Evolutionary conservation across 805 yeast species (phyloP).

Genomic region (Yarrowia keelungensis): DNA sequence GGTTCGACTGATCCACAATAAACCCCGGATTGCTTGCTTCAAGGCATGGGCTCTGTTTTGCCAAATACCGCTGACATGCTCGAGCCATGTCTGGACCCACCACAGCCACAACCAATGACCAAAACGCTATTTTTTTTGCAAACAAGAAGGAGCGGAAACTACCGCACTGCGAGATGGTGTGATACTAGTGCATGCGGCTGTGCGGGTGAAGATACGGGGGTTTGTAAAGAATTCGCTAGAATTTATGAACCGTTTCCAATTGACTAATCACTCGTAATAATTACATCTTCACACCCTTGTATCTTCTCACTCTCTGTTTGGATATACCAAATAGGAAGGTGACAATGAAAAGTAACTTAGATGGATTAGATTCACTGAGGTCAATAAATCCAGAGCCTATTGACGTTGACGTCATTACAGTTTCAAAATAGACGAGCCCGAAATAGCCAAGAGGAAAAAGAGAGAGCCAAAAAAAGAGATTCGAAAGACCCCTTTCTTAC

Average conservation of each 20-base stretch:
- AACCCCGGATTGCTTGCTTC: no score
- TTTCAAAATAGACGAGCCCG: constrained; percentile 2
- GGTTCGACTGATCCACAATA: no score
- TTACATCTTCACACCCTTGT: not conserved
- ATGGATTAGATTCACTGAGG: constrained; percentile 11
- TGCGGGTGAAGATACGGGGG: no score
- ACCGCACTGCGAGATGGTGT: no score
- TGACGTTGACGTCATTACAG: constrained; percentile 26
- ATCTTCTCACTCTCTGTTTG: constrained; percentile 1
- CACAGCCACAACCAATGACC: constrained; percentile 16
- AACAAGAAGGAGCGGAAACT: no score
- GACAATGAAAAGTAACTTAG: constrained; percentile 13
- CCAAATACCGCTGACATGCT: constrained; percentile 17
- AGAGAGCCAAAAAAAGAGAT: not conserved
- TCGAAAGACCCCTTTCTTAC: not conserved
- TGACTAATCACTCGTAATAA: no score
- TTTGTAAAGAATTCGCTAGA: no score
- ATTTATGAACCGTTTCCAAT: no score
- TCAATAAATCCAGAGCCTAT: constrained; percentile 12
- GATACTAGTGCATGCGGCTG: no score
- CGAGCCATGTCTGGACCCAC: constrained; percentile 16
- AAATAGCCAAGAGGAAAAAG: not conserved
- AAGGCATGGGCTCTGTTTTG: no score
- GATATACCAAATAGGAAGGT: constrained; percentile 21
- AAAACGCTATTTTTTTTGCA: not conserved